Evolutionary conservation across 176 grass and related monocot species (phyloP), one percentile per base, ranked within the genome.

Genomic region (Oryza glumipatula): DNA sequence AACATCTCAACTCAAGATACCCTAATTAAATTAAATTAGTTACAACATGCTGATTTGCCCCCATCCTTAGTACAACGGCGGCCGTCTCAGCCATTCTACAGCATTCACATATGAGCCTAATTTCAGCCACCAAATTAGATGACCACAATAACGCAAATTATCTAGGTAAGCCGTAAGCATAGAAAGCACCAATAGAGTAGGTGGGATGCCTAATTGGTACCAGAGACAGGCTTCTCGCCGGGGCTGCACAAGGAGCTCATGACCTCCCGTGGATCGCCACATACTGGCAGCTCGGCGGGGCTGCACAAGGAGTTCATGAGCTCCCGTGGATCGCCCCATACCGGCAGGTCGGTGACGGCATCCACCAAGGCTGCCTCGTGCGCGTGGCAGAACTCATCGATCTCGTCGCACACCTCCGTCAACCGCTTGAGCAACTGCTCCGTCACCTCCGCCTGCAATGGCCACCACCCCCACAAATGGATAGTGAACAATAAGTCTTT

Each of bases 251-350:
- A 13, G 2, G 80, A 84, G 5, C 6, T n/a, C 66, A 92, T 13
- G 0, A 92, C 81, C 4, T 83, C 81, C 36, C 46, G 35, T 13
- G 89, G 82, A 33, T 64, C 56, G 48, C 78, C 74, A 0, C 32
- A 12, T 36, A n/a, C 21, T 9, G 56, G n/a, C 9, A 21, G 60
- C 70, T 36, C 44, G 64, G 69, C 39, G 4, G 51, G 14, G 10
- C 30, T 35, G 17, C 24, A 76, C 23, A 88, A 9, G 0, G 83
- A 83, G 0, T 4, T 44, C 64, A 89, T 9, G 0, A 92, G 87
- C 15, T 82, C 84, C 14, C 70, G n/a, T 17, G 92, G 85, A 26
- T 85, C 66, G 39, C 88, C 82, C 88, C 86, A 94, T 49, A 88
- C 41, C 1, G 88, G 92, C 54, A 93, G 69, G 16, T 24, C 24